Conservation (phyloP, 2,329 filamentous ascomycete species). For the Curvularia sp. region DNA sequence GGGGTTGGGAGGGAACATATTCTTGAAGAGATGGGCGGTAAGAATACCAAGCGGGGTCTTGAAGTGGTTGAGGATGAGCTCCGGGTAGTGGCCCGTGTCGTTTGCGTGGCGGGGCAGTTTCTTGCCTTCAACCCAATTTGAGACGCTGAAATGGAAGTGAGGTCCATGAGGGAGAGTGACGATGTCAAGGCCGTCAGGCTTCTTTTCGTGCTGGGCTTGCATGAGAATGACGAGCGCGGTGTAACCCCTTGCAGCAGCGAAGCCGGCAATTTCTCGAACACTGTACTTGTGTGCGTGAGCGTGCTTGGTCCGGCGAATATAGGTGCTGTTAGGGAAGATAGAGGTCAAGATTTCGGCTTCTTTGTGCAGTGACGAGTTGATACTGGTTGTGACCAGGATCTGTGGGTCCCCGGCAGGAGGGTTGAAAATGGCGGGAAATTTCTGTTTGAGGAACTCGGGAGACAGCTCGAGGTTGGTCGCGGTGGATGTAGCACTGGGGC, state of each 20-base stretch:
- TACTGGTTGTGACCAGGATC: slow-evolving; percentile 87
- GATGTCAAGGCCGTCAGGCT: slow-evolving; percentile 79
- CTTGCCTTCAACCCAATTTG: slow-evolving; percentile 88
- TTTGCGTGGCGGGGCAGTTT: slow-evolving; percentile 90
- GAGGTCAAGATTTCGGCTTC: slow-evolving; percentile 79
- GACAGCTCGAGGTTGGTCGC: slow-evolving; percentile 66
- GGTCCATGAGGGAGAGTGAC: slow-evolving; percentile 84
- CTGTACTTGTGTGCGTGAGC: slow-evolving; percentile 89
- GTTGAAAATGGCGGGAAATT: slow-evolving; percentile 67
- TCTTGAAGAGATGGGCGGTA: slow-evolving; percentile 81
- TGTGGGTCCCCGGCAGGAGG: slow-evolving; percentile 69
- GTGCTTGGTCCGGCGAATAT: slow-evolving; percentile 85
- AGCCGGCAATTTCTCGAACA: slow-evolving; percentile 86
- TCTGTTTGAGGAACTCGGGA: slow-evolving; percentile 65
- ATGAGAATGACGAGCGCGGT: slow-evolving; percentile 84
- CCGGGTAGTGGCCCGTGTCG: slow-evolving; percentile 84
- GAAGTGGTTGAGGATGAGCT: slow-evolving; percentile 92
- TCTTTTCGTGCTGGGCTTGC: slow-evolving; percentile 78
- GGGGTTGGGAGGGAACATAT: slow-evolving; percentile 78
- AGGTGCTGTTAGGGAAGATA: slow-evolving; percentile 80
- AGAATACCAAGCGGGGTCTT: slow-evolving; percentile 88
- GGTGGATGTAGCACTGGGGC: slow-evolving; percentile 60
- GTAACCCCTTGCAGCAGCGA: slow-evolving; percentile 81
- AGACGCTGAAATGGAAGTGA: slow-evolving; percentile 90
- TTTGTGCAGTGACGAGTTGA: slow-evolving; percentile 86